Conservation (phyloP, 306 rosid genomes). For the Fragaria iinumae region DNA sequence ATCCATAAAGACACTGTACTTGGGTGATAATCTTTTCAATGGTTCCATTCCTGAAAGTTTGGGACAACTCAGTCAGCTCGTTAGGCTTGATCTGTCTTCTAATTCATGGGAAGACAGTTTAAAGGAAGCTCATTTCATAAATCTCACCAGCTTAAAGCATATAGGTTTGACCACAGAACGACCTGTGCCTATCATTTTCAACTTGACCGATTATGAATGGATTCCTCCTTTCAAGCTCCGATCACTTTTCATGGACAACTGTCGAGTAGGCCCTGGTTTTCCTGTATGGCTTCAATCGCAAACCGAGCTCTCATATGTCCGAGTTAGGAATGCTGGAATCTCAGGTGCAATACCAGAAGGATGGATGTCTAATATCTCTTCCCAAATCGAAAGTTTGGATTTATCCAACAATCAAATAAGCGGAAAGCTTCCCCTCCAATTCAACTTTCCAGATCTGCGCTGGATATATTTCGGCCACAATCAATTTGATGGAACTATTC, state of each 20-base stretch:
- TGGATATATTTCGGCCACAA: not conserved
- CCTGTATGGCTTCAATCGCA: not conserved
- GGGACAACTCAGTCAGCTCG: conserved; percentile 19
- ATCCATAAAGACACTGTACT: too few species aligned
- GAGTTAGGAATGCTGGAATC: too few species aligned
- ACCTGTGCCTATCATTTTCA: not conserved
- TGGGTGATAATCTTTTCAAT: too few species aligned
- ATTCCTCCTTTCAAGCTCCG: conserved; percentile 12
- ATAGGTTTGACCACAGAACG: accelerated
- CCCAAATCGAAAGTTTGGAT: accelerated
- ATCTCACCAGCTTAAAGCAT: not conserved
- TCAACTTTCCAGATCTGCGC: not conserved
- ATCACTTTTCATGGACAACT: accelerated
- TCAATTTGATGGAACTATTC: not conserved
- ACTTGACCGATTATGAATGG: not conserved
- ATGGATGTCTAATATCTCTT: not conserved
- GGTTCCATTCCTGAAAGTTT: too few species aligned
- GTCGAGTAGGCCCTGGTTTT: not conserved
- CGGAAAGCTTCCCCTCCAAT: not conserved
- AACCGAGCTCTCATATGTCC: not conserved
- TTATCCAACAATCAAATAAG: not conserved
- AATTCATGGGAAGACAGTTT: conserved; percentile 16
- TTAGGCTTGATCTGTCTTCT: accelerated
- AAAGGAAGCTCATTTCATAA: conserved; percentile 18
- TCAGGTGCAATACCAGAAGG: not conserved